Base-by-base conservation (phyloP, 2,329 filamentous ascomycete species). In the Endothia cerciana region DNA sequence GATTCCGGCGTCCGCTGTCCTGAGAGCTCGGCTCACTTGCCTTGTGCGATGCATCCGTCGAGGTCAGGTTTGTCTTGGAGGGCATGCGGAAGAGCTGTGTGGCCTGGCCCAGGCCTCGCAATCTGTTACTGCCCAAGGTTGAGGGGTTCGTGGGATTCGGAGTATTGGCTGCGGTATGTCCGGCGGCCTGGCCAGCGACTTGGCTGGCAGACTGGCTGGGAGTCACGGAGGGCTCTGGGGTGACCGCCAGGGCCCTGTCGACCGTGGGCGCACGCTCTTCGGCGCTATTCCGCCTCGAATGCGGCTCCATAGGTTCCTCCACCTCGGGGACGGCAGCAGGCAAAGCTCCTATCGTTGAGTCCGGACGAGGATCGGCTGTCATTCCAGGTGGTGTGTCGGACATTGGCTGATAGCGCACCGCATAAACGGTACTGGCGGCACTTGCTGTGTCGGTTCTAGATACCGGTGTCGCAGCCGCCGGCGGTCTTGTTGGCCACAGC, bases 391-490 rank as follows among this genome's bases (percentile, higher is more conserved):
- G 79, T 19, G 80, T 79, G 65, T 87, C 87, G 1, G 85, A 84
- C 7, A 84, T 78, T 13, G 85, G 80, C 63, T 88, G 86, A 69
- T 89, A 89, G 62, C 86, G 81, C 43, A 89, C 81, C 7, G 86
- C 85, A 69, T 90, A 90, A 3, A 87, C 83, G 1, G 87, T 89
- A 73, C 87, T 89, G 55, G 86, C 86, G 0, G 85, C 87, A 71
- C 87, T 89, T 22, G 85, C 82, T 1, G 87, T 89, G 67, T 89
- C 87, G 22, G 86, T 86, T 68, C 87, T 80, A 71, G 86, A 89
- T 53, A 87, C 74, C 0, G 87, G 86, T 0, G 86, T 88, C 2
- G 81, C 80, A 40, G 82, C 81, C 43, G 84, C 81, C 6, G 81
- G 77, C 49, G 86, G 86, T n/a, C 86, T 77, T 68, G 84, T 74